These are phyloP conservation scores for Alternaria ventricosa DNA, from an alignment of 2,329 filamentous ascomycete genomes.

Conservation along the genomic window DNA sequence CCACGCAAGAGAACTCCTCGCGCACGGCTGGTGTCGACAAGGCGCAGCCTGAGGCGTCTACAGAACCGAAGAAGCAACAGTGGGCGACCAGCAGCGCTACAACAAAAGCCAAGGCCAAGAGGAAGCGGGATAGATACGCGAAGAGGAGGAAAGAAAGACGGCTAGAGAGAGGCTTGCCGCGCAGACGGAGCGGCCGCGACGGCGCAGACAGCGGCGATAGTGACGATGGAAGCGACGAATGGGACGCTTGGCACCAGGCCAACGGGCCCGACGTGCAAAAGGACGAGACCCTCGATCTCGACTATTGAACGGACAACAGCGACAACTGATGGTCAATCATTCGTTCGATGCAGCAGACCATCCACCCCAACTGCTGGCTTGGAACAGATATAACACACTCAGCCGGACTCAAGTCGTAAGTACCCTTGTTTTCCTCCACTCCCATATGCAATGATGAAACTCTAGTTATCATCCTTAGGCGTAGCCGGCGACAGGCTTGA, in stretches of 20 bases:
- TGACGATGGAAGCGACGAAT: conserved; percentile 46
- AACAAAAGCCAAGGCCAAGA: conserved; percentile 33
- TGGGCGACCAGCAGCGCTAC: conserved; percentile 37
- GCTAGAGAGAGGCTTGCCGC: conserved; percentile 17
- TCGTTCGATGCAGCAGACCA: not conserved
- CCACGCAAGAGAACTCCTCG: not conserved
- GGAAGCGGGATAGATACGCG: conserved; percentile 32
- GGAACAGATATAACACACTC: not conserved
- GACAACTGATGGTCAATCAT: too few species aligned
- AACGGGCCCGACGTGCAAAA: conserved; percentile 54
- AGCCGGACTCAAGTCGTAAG: not conserved
- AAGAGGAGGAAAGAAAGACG: conserved; percentile 32
- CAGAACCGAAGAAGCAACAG: conserved; percentile 30
- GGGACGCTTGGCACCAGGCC: conserved; percentile 54
- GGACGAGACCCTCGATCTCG: conserved; percentile 51
- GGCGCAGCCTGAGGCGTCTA: conserved; percentile 17
- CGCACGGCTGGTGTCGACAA: conserved; percentile 11
- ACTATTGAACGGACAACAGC: conserved; percentile 50
- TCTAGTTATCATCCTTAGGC: conserved; percentile 94
- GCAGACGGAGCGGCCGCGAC: conserved; percentile 10
- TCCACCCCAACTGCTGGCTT: not conserved
- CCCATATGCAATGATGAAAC: conserved; percentile 75
- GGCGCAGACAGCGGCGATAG: conserved; percentile 25
- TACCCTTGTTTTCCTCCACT: too few species aligned
- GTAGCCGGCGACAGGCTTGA: conserved; percentile 56